A percentile compares a stretch with the other conserved stretches of the same genome.
These are phyloP conservation scores for Emmonsia crescens DNA, from an alignment of 2,329 filamentous ascomycete genomes.

Conservation along the genomic window DNA sequence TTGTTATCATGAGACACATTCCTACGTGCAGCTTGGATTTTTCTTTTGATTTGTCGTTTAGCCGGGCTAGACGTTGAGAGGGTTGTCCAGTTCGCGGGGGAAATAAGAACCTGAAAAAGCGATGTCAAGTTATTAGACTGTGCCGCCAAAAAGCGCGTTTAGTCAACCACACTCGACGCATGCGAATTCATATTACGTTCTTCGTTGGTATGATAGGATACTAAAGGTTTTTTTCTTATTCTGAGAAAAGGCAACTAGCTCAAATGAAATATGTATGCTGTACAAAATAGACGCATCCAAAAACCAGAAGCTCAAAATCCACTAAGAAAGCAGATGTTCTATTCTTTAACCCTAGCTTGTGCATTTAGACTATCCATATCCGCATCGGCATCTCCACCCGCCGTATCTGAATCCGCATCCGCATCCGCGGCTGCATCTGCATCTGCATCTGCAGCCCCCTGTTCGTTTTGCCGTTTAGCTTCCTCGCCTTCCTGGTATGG, in stretches of 20 bases:
- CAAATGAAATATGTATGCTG: neutral
- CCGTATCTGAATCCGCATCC: too few species aligned
- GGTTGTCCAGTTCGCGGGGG: neutral
- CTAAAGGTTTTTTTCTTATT: neutral
- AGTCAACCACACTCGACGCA: neutral
- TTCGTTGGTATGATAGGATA: neutral
- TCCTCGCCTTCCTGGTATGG: constrained; percentile 20
- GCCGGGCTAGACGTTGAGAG: neutral
- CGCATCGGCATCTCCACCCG: neutral
- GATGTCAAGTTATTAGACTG: neutral
- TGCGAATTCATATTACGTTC: neutral
- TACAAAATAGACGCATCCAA: neutral
- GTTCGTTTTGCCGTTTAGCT: neutral
- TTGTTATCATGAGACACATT: neutral
- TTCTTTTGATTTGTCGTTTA: neutral
- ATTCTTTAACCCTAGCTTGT: neutral
- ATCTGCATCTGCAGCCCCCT: neutral
- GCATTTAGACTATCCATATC: neutral
- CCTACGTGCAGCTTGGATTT: neutral
- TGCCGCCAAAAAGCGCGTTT: neutral
- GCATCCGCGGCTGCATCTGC: neutral
- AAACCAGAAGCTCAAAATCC: neutral
- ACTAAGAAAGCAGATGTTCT: neutral
- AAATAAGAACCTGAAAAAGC: neutral
- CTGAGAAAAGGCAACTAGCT: neutral